Evolutionary conservation across 2,329 filamentous ascomycete species (phyloP), one percentile per base, ranked within the genome.

Genomic region (Aspergillus fumigatus): DNA sequence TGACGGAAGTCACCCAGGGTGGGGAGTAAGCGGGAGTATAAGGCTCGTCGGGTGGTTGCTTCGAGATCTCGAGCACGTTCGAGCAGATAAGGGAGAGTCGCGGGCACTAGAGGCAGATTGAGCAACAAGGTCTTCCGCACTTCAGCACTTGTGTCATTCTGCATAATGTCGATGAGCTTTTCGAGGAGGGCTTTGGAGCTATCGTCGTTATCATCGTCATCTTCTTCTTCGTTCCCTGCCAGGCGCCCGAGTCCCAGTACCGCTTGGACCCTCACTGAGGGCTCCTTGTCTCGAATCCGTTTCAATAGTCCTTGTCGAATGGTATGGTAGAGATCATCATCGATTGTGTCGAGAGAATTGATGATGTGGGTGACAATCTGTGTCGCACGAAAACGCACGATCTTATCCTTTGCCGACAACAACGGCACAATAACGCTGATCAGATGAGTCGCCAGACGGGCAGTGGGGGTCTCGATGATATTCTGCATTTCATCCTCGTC

Each of bases 81-180:
- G 10, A 99, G 82, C 3, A 99, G 83, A 67, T 88, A 95, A 7
- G 90, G 90, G 4, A 97, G 81, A 0, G 92, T 96, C 27, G 84
- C 83, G 3, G 90, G 88, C 10, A 90, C 84, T 50, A 96, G 87
- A 0, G 92, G 92, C n/a, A 99, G 80, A 66, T 97, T 97, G 47
- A 94, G 83, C 2, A 99, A 82, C 10, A 99, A 82, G 8, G 91
- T 91, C 59, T 92, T 86, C 63, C 94, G 84, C 38, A 99, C 94
- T 67, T 99, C 94, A 2, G 93, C 92, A 64, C 91, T 95, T 0
- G 93, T 89, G 66, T 99, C 94, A 65, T 97, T 94, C 70, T 96
- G 92, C 64, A 97, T 82, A 29, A 95, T 88, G 65, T 95, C 89
- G 9, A 97, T 79, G 4, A 97, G 83, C 73, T 92, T 95, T 57